phyloP scores from a whole-genome alignment of 495 filamentous ascomycete genomes.

The Haplographium delicatum region DNA sequence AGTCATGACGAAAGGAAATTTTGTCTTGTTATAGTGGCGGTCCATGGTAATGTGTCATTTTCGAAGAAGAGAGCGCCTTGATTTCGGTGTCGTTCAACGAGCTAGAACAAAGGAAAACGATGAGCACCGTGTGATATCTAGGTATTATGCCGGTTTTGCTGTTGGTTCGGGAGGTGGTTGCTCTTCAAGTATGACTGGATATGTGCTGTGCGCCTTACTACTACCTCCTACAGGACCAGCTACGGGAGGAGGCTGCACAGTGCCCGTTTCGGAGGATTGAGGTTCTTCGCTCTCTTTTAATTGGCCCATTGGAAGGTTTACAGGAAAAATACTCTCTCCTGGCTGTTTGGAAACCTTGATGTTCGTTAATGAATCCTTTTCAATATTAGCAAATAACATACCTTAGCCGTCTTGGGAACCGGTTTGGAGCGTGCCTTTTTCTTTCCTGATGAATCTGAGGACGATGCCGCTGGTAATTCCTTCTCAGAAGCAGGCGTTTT shows the following conservation, averaged over 20 bases:
- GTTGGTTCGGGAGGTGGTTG: neutral
- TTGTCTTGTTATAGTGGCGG: neutral
- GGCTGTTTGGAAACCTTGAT: slow-evolving; percentile 1
- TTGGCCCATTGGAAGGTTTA: slow-evolving; percentile 1
- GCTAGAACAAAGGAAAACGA: neutral
- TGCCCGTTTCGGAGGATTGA: neutral
- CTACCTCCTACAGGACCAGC: neutral
- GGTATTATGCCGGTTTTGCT: no score
- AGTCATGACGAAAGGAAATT: slow-evolving; percentile 8
- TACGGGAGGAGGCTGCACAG: neutral
- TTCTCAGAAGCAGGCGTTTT: neutral
- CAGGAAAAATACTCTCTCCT: slow-evolving; percentile 1
- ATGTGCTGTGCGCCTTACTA: neutral
- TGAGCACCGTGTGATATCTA: neutral
- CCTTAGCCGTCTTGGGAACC: slow-evolving; percentile 1
- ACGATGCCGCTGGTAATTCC: neutral
- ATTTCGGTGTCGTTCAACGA: neutral
- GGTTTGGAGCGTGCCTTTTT: neutral
- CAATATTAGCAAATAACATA: neutral
- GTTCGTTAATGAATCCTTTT: neutral
- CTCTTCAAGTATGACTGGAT: neutral
- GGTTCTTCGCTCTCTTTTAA: neutral
- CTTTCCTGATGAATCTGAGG: neutral
- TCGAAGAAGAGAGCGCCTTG: neutral
- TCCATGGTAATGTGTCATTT: neutral